Base-by-base conservation (phyloP, 208 protist genomes). In the Blastocrithidia nonstop region DNA sequence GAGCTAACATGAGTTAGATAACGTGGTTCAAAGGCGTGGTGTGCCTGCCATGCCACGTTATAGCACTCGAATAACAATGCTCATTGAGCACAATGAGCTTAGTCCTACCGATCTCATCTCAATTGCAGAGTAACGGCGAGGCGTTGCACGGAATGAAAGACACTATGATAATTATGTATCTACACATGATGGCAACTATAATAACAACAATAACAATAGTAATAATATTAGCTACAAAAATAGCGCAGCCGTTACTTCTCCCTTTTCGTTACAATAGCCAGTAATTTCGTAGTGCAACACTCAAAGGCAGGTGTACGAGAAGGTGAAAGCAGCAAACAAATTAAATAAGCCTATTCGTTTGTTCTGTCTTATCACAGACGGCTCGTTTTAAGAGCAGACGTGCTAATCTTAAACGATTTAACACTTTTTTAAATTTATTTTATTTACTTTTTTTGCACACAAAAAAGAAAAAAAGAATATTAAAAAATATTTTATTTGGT, bases 351-450 rank as follows among this genome's bases (percentile, higher is more conserved):
- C 3, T 3, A 4, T n/a, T 26, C 32, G 25, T 11, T 19, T 84
- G 26, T 81, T 80, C 46, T 88, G 79, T 36, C 60, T 83, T n/a
- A 70, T 88, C 29, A 60, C 71, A 22, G 73, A 88, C 41, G 79
- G 73, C 11, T 65, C 70, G 1, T 61, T 81, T 43, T 61, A 72
- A 42, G 83, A 62, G 38, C 38, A 8, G 11, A 8, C 11, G 9
- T 46, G 19, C 16, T n/a, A n/a, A n/a, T n/a, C n/a, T n/a, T n/a
- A n/a, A n/a, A n/a, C n/a, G n/a, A n/a, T n/a, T n/a, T n/a, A n/a
- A n/a, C n/a, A n/a, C n/a, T n/a, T n/a, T n/a, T n/a, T n/a, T n/a
- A n/a, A n/a, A n/a, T n/a, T n/a, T 27, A 6, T 4, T 9, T 45
- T 6, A 6, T 22, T 5, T 6, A 6, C 9, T 6, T 25, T 25